Evolutionary conservation across 805 yeast genomes (phyloP), one percentile per base, ranked within the genome.

Genomic region (Nakazawaea holstii): DNA sequence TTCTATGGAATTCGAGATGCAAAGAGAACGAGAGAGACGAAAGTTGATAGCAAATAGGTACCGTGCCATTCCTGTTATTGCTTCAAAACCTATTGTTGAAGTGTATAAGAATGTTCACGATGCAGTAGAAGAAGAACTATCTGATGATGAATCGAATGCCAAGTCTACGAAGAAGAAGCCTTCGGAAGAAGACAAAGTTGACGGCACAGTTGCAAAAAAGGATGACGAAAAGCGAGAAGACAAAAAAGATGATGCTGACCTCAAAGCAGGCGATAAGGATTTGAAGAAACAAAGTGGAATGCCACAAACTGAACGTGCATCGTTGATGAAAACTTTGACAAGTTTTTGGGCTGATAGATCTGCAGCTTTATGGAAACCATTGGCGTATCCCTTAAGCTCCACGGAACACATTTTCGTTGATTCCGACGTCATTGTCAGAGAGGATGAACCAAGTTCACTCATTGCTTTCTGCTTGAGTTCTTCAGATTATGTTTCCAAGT

Each of bases 311-410:
- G 97, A 91, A 58, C 79, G 80, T 54, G 78, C 82, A 20, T 84
- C 97, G 0, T 64, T 94, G 32, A 77, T 94, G 68, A 88, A 87
- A 56, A 81, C 95, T 0, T 69, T 95, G 48, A 79, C 95, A 0
- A 88, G 83, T 56, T 94, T 94, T 64, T 94, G 98, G 98, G 97
- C 97, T 1, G 98, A 94, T 65, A 71, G 99, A 57, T 87, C 98
- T 1, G 94, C 97, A 0, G 84, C 95, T 1, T 73, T 94, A 17
- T 95, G 98, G 98, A 90, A 87, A 54, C 95, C 97, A 0, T 69
- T 94, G 31, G 84, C 79, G 15, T 91, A 90, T 64, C 96, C 98
- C 1, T 70, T 91, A 46, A 74, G 68, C 36, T 76, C 90, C 0
- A 76, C 84, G 0, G 98, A 94, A 59, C 98, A 94, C 61, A 79